phyloP scores from a whole-genome alignment of 2,329 filamentous ascomycete species.

The Venturia carpophila region DNA sequence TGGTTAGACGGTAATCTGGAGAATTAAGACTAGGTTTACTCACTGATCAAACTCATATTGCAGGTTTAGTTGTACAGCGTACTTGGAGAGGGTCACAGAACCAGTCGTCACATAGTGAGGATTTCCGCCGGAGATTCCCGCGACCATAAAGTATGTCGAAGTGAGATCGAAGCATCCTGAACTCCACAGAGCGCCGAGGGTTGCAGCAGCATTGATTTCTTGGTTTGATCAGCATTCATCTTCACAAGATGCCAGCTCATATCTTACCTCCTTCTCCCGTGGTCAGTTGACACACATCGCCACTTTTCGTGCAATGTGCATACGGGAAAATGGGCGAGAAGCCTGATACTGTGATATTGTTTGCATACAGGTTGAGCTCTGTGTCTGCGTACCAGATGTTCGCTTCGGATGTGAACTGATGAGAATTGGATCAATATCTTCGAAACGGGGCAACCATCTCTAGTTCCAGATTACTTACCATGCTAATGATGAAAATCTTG shows the following conservation, averaged over 20 bases:
- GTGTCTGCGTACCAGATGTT: conserved; percentile 4
- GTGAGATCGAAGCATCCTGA: conserved; percentile 56
- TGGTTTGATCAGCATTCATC: neutral
- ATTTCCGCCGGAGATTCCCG: conserved; percentile 65
- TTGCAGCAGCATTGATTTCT: conserved; percentile 67
- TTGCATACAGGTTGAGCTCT: conserved; percentile 13
- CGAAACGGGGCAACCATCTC: too few species aligned
- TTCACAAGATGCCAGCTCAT: neutral
- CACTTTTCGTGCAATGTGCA: conserved; percentile 54
- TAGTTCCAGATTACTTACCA: neutral
- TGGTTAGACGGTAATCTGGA: neutral
- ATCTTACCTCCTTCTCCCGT: conserved; percentile 47
- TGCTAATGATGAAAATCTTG: conserved; percentile 14
- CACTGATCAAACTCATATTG: conserved; percentile 69
- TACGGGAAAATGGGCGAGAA: conserved; percentile 58
- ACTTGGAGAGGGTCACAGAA: conserved; percentile 59
- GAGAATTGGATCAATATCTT: neutral
- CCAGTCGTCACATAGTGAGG: conserved; percentile 59
- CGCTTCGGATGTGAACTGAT: conserved; percentile 10
- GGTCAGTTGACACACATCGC: conserved; percentile 59
- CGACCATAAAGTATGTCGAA: conserved; percentile 62
- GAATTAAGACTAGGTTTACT: too few species aligned
- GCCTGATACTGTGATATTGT: conserved; percentile 52
- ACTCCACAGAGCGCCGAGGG: conserved; percentile 54
- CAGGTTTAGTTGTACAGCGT: conserved; percentile 63